phyloP scores from a whole-genome alignment of 129 eudicot species.

The Flaveria bidentis region DNA sequence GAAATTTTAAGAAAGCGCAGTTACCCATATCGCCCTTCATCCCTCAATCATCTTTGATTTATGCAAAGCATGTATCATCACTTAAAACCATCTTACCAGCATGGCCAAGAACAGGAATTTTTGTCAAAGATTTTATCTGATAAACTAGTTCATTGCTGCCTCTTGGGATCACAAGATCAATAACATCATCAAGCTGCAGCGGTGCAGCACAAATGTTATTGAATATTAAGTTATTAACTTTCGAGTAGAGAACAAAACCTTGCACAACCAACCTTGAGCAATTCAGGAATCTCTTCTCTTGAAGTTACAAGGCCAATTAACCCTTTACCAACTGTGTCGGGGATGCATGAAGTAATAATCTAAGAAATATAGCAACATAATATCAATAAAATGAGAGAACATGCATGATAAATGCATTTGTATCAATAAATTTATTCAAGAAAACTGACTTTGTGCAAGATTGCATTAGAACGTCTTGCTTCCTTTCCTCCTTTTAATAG shows the following conservation, averaged over 20 bases:
- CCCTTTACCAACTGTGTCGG: constrained; percentile 69
- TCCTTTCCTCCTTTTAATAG: constrained; percentile 96
- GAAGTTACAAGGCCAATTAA: constrained; percentile 93
- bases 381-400: constrained; percentile 18
- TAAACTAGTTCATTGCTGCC: constrained; percentile 97
- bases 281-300: constrained; percentile 93
- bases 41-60: constrained; percentile 16
- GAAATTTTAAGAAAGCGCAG: constrained; percentile 29
- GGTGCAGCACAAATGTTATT: constrained; percentile 10
- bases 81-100: constrained; percentile 58
- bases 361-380: constrained; percentile 28
- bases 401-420: neutral
- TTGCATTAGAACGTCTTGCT: constrained; percentile 89
- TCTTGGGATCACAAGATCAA: constrained; percentile 98
- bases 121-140: constrained; percentile 86
- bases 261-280: constrained; percentile 70
- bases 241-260: neutral
- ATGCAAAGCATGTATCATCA: constrained; percentile 22
- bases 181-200: constrained; percentile 91
- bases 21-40: constrained; percentile 14
- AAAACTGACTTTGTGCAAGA: constrained; percentile 76
- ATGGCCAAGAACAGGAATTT: constrained; percentile 97
- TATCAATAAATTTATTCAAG: constrained; percentile 3
- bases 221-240: neutral
- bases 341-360: constrained; percentile 89